Base-by-base conservation (phyloP, 768 basidiomycete genomes). In the Mrakia blollopis region DNA sequence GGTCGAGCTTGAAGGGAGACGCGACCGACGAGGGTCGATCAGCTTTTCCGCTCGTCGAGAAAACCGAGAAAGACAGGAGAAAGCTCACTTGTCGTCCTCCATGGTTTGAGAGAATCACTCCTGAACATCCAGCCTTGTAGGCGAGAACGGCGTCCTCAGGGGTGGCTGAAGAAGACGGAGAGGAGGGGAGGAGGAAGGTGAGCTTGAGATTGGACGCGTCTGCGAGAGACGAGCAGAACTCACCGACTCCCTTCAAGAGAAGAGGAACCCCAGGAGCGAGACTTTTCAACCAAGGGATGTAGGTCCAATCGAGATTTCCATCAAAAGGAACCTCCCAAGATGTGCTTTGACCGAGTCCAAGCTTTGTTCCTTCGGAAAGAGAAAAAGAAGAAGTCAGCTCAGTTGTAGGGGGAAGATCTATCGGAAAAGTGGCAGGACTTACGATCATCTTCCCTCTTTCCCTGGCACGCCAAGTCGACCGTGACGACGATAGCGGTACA, bases 181-280 rank as follows among this genome's bases (percentile, higher is more conserved):
- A 88, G 76, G 92, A 87, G 9, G 91, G 90, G 75, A 92, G 84
- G 70, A 25, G 1, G 21, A 60, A 30, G 41, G 25, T 32, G 10
- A 6, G 78, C 78, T 81, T 81, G 73, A 11, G 60, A 5, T 11
- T n/a, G 10, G 32, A 61, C n/a, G 60, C 14, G 62, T 35, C 35
- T 1, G 9, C 62, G 32, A 62, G 23, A 62, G 54, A n/a, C 23
- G 50, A 52, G 16, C 25, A 25, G n/a, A n/a, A 81, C 81, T 25
- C 80, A 79, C 84, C 83, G 73, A 84, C 81, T 61, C 85, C 85
- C 72, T 85, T 85, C 60, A 85, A 72, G 11, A 84, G 81, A 57
- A 85, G 70, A 1, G 84, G 83, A 80, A 81, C 65, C 0, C 79
- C 80, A 1, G 79, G 79, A 0, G 82, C 83, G 28, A 80, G 70